A percentile compares a stretch with the other conserved stretches of the same genome.
phyloP scores from a whole-genome alignment of 2,329 filamentous ascomycete species.

The Dothistroma septosporum region DNA sequence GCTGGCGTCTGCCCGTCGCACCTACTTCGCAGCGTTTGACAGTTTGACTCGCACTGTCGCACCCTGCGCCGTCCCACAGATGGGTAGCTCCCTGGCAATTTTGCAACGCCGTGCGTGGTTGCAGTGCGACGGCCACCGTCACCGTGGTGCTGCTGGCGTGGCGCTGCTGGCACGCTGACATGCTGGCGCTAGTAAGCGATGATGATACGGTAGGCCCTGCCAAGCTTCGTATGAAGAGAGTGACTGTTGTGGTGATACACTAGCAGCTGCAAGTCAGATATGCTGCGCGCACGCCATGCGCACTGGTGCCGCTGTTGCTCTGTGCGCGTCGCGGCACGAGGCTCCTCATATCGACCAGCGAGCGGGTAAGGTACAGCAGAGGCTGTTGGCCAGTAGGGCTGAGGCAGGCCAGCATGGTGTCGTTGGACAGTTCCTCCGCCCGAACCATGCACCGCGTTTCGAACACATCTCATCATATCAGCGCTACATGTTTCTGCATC shows the following conservation, averaged over 20 bases:
- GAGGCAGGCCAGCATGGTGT: not conserved
- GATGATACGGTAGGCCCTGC: not conserved
- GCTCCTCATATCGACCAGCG: not conserved
- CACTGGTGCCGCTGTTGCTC: not conserved
- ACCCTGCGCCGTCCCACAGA: conserved; percentile 11
- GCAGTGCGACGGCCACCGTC: conserved; percentile 4
- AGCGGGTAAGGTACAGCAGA: not conserved
- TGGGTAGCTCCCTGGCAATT: conserved; percentile 2
- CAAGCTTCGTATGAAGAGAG: not conserved
- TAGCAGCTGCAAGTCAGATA: not conserved
- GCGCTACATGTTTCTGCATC: not conserved
- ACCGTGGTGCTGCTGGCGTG: not conserved
- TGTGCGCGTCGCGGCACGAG: not conserved
- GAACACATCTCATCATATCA: not conserved
- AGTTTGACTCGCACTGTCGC: conserved; percentile 17
- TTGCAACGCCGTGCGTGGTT: conserved; percentile 8
- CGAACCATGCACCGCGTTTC: not conserved
- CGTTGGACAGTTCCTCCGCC: not conserved
- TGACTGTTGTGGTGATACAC: not conserved
- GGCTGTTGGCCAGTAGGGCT: not conserved
- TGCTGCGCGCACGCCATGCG: not conserved
- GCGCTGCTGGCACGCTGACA: not conserved
- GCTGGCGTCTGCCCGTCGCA: conserved; percentile 1
- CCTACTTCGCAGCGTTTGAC: conserved; percentile 12
- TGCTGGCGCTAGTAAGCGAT: not conserved